These are phyloP conservation scores for Nasturtium officinale DNA, from an alignment of 345 rosid species.

Conservation along the genomic window DNA sequence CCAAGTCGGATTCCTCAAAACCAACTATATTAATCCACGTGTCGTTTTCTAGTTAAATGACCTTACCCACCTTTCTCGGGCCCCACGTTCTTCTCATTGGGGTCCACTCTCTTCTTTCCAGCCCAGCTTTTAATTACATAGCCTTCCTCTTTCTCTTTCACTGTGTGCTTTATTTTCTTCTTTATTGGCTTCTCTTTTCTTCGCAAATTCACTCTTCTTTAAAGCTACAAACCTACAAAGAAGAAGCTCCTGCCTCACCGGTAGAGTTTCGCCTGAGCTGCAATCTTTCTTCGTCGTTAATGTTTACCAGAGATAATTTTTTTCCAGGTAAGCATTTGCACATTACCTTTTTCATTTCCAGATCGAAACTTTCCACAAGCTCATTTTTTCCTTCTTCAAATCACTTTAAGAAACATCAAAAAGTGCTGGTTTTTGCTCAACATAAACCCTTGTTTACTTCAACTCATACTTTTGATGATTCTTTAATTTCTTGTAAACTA, in stretches of 20 bases:
- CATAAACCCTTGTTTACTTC: conserved; percentile 1
- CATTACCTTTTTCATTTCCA: conserved; percentile 14
- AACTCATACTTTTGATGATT: background rate
- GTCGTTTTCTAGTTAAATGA: conserved; percentile 29
- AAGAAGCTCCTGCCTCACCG: conserved; percentile 27
- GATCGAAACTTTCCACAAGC: background rate
- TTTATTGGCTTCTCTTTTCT: conserved; percentile 2
- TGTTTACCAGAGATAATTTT: background rate
- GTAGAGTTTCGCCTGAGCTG: conserved; percentile 7
- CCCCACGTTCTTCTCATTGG: conserved; percentile 28
- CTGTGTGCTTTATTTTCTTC: conserved; percentile 5
- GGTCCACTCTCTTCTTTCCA: conserved; percentile 39
- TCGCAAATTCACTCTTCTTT: conserved; percentile 23
- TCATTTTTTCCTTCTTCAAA: background rate
- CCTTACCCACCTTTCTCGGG: conserved; percentile 40
- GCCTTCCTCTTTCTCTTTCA: conserved; percentile 37
- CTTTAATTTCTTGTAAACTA: background rate
- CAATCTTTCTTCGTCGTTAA: conserved; percentile 1
- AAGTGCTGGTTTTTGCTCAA: background rate
- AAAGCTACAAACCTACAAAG: conserved; percentile 22
- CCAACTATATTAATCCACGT: conserved; percentile 19
- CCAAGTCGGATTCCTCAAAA: conserved; percentile 7
- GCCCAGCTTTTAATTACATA: conserved; percentile 41
- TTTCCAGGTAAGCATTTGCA: conserved; percentile 6
- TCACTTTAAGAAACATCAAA: background rate